phyloP scores from a whole-genome alignment of 768 basidiomycete species.

The Suillus subalutaceus region DNA sequence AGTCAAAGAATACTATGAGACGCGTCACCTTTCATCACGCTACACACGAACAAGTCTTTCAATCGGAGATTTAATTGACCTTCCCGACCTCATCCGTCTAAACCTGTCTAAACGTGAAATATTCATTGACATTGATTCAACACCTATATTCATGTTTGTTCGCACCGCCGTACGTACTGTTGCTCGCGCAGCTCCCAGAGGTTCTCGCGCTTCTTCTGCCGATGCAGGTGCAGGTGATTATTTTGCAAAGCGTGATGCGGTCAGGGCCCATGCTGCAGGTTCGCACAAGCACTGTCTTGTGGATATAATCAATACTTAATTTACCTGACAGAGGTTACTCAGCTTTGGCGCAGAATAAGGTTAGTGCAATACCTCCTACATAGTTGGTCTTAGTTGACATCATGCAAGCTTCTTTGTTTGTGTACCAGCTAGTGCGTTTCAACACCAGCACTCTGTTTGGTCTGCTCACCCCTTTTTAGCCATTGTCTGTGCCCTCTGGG shows the following conservation, averaged over 20 bases:
- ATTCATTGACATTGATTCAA: constrained; percentile 15
- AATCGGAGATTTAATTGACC: constrained; percentile 30
- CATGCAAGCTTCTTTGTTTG: constrained; percentile 68
- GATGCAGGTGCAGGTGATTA: constrained; percentile 47
- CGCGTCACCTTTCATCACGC: constrained; percentile 52
- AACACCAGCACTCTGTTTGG: constrained; percentile 12
- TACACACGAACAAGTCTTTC: constrained; percentile 23
- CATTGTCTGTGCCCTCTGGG: constrained; percentile 42
- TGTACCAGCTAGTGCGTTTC: constrained; percentile 67
- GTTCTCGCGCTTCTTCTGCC: constrained; percentile 39
- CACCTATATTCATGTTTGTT: constrained; percentile 52
- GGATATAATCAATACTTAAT: constrained; percentile 18
- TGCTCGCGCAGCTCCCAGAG: constrained; percentile 43
- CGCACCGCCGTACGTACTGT: constrained; percentile 52
- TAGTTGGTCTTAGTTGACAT: constrained; percentile 1
- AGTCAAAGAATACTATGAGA: constrained; percentile 23
- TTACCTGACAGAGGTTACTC: constrained; percentile 58
- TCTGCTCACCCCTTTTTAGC: constrained; percentile 22
- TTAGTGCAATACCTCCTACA: constrained; percentile 32
- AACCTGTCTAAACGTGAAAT: constrained; percentile 28
- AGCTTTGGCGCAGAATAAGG: constrained; percentile 90
- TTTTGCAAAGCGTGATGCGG: constrained; percentile 54
- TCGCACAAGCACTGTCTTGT: constrained; percentile 19
- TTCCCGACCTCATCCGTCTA: constrained; percentile 30
- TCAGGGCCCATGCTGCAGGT: constrained; percentile 71